phyloP scores from a whole-genome alignment of 139 green algal species.

The Chlorella vulgaris region DNA sequence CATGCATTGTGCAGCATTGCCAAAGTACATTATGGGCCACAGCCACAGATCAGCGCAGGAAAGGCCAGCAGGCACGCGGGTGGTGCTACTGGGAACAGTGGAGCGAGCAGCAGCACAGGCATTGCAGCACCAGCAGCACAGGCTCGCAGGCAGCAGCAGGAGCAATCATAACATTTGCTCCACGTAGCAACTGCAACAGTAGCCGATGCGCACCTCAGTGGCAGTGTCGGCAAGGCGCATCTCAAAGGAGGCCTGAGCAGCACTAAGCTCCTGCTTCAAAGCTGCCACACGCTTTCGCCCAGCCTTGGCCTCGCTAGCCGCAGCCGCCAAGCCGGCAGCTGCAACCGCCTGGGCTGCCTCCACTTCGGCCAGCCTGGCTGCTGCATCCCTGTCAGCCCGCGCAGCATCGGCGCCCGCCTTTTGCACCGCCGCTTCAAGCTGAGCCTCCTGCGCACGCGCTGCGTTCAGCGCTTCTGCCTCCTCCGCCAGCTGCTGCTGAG shows the following conservation, averaged over 20 bases:
- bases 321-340: neutral
- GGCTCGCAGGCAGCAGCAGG: too few species aligned
- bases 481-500: neutral
- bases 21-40: too few species aligned
- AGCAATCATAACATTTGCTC: neutral
- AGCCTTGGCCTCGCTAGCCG: neutral
- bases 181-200: neutral
- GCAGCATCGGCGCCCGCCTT: neutral
- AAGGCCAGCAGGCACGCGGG: neutral
- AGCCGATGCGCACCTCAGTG: neutral
- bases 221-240: neutral
- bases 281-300: neutral
- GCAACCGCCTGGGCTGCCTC: neutral
- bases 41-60: too few species aligned
- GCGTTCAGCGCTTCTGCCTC: neutral
- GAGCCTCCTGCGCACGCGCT: neutral
- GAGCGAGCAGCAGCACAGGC: neutral
- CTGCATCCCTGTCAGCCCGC: neutral
- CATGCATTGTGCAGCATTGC: neutral
- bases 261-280: neutral
- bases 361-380: neutral
- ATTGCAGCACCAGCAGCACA: too few species aligned
- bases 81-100: neutral
- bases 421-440: conserved; percentile 1
- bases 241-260: neutral